phyloP scores from a whole-genome alignment of 306 rosid species.

The Dicorynia guianensis region DNA sequence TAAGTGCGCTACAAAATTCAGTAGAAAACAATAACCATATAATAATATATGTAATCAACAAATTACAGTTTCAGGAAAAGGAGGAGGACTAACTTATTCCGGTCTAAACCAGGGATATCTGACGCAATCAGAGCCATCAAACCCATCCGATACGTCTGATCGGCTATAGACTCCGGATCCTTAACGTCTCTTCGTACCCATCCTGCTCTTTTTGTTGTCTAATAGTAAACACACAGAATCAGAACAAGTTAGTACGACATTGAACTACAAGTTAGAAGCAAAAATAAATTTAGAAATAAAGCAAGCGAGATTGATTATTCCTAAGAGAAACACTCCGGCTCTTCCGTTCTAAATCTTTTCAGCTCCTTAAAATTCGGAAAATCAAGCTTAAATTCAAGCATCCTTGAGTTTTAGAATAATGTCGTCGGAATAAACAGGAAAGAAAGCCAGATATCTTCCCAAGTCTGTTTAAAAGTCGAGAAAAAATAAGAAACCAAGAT shows the following conservation, averaged over 20 bases:
- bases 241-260: constrained; percentile 10
- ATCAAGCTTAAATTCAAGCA: no score
- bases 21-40: background rate
- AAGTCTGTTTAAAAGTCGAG: background rate
- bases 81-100: constrained; percentile 66
- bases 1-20: background rate
- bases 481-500: background rate
- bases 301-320: constrained; percentile 1
- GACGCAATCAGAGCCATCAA: constrained; percentile 86
- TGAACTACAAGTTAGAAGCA: background rate
- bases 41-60: background rate
- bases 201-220: constrained; percentile 89
- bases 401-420: no score
- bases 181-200: constrained; percentile 68
- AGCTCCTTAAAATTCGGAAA: background rate
- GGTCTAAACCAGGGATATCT: constrained; percentile 79
- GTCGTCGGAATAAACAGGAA: no score
- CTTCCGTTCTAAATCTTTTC: background rate
- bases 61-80: background rate
- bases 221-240: background rate
- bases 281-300: background rate
- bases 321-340: background rate
- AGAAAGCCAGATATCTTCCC: no score
- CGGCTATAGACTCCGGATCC: constrained; percentile 86
- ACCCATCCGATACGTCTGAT: constrained; percentile 96